phyloP scores from a whole-genome alignment of 768 basidiomycete species.

The Lactarius sp. region DNA sequence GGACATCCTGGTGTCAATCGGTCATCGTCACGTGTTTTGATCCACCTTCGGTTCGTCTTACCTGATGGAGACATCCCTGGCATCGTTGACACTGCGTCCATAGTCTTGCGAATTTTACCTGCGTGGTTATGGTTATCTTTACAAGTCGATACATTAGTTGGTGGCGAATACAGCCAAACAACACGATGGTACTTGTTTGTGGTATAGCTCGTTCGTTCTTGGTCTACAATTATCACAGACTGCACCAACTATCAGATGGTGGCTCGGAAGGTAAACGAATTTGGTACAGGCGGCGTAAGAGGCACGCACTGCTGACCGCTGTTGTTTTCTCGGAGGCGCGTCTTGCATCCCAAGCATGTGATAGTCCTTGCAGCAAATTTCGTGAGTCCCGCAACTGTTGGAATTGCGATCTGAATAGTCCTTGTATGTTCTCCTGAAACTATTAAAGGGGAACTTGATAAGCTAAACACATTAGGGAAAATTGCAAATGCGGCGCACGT shows the following conservation, averaged over 20 bases:
- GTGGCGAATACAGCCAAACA: not conserved
- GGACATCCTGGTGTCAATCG: conserved; percentile 63
- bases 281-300: not conserved
- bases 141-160: not conserved
- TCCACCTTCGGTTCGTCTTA: conserved; percentile 28
- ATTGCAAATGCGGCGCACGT: conserved; percentile 44
- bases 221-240: conserved; percentile 93
- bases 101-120: conserved; percentile 88
- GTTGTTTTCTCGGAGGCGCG: conserved; percentile 72
- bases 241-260: conserved; percentile 60
- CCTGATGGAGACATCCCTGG: conserved; percentile 96
- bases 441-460: conserved; percentile 33
- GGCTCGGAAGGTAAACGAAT: not conserved
- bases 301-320: conserved; percentile 57
- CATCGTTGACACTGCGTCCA: conserved; percentile 99
- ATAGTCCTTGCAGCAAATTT: conserved; percentile 96
- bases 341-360: conserved; percentile 95
- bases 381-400: conserved; percentile 95
- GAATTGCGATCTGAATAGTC: conserved; percentile 93
- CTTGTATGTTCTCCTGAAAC: conserved; percentile 96
- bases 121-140: conserved; percentile 52
- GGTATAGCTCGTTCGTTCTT: conserved; percentile 82
- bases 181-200: conserved; percentile 66
- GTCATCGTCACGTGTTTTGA: conserved; percentile 23
- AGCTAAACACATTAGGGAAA: not conserved